phyloP scores from a whole-genome alignment of 768 basidiomycete species.

The Pluteus cervinus region DNA sequence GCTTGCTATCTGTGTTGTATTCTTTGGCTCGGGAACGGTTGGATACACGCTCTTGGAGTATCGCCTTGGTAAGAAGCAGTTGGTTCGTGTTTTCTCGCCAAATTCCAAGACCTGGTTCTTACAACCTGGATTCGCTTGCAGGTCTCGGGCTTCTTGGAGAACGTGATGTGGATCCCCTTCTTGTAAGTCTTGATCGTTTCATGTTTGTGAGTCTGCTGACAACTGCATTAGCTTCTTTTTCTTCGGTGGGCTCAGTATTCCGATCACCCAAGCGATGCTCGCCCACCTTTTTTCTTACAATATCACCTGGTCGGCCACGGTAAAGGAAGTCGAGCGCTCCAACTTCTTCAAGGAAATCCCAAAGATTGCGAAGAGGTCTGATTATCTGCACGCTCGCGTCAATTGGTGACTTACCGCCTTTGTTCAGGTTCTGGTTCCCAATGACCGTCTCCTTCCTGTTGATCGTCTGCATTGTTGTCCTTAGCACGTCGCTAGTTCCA shows the following conservation, averaged over 20 bases:
- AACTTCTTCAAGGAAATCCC: slow-evolving; percentile 93
- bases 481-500: slow-evolving; percentile 40
- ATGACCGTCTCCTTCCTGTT: slow-evolving; percentile 47
- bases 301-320: slow-evolving; percentile 51
- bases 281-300: slow-evolving; percentile 58
- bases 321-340: slow-evolving; percentile 79
- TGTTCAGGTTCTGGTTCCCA: slow-evolving; percentile 52
- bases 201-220: background rate
- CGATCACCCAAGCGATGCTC: slow-evolving; percentile 60
- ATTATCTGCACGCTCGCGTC: slow-evolving; percentile 26
- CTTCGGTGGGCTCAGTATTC: slow-evolving; percentile 71
- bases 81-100: slow-evolving; percentile 29
- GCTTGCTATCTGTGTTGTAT: slow-evolving; percentile 72
- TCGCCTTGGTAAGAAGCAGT: slow-evolving; percentile 51
- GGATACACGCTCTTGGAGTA: slow-evolving; percentile 72
- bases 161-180: slow-evolving; percentile 66
- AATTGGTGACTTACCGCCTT: slow-evolving; percentile 23
- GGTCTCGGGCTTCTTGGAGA: slow-evolving; percentile 47
- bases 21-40: slow-evolving; percentile 67
- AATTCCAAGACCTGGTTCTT: slow-evolving; percentile 27
- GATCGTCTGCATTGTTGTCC: slow-evolving; percentile 52
- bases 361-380: slow-evolving; percentile 68
- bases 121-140: slow-evolving; percentile 12
- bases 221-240: slow-evolving; percentile 57
- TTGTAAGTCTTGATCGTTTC: slow-evolving; percentile 47